Base-by-base conservation (phyloP, 495 filamentous ascomycete genomes). In the Tuber brumale region DNA sequence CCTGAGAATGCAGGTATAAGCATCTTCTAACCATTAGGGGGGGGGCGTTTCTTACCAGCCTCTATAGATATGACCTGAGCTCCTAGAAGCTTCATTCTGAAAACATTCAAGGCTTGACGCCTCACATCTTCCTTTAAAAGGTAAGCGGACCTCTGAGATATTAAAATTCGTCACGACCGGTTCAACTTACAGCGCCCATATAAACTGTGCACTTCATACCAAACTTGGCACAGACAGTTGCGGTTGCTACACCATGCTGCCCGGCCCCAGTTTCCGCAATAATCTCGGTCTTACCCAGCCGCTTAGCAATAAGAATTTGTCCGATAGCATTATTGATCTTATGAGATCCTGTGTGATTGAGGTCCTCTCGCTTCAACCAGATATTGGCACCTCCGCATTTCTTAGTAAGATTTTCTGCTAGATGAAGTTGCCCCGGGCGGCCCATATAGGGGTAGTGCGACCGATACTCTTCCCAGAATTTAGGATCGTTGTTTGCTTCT, bases 381-480 rank as follows among this genome's bases (percentile, higher is more conserved):
- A 98, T 95, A 79, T 92, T 97, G 42, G 94, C 94, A 46, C 94
- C 95, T 31, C 92, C 93, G 41, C 92, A 94, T 81, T 95, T 86
- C 70, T 94, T 92, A 0, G 96, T 97, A 72, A 99, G 85, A 37
- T 94, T 89, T 79, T 94, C 90, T 1, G 95, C 96, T 9, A 92
- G 84, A 84, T 99, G 95, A 12, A 99, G 88, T 74, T 94, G 93
- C 77, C 94, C 94, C 23, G 95, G 95, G 7, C 95, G 91, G 61
- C 94, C 93, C 92, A 99, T 99, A 88, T 95, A 99, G 48, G 93
- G 92, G 85, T 99, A 99, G 86, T 97, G 97, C 7, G 93, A 93
- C 70, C 92, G 91, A 85, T 93, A 99, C 84, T 98, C 96, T 80
- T 97, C 92, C 95, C 95, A 99, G 87, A 98, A 99, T 42, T 88